A percentile compares a stretch with the other conserved stretches of the same genome.
phyloP scores from a whole-genome alignment of 441 rosid genomes.

The Mallotus japonicus region DNA sequence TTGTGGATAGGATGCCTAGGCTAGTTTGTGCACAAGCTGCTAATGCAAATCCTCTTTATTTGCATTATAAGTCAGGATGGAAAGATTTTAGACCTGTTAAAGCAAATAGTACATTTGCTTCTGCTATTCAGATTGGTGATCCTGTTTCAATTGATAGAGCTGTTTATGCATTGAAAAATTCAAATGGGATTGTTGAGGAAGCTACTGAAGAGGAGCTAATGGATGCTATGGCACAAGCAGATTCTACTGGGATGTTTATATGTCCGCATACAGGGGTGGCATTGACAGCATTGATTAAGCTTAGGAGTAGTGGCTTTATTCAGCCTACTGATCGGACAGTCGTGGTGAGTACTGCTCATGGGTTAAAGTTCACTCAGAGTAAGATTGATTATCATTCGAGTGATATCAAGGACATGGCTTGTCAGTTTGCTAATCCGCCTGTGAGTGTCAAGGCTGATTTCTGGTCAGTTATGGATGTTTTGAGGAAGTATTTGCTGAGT shows the following conservation, averaged over 20 bases:
- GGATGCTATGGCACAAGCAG: slow-evolving; percentile 58
- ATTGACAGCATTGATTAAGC: slow-evolving; percentile 53
- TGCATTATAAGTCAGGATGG: slow-evolving; percentile 53
- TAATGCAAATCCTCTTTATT: slow-evolving; percentile 56
- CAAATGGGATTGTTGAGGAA: slow-evolving; percentile 52
- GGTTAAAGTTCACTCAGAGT: slow-evolving; percentile 58
- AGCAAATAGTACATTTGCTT: slow-evolving; percentile 53
- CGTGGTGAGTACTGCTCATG: slow-evolving; percentile 65
- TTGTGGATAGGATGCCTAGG: slow-evolving; percentile 57
- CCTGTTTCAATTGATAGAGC: slow-evolving; percentile 69
- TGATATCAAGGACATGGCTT: slow-evolving; percentile 47
- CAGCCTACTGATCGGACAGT: slow-evolving; percentile 49
- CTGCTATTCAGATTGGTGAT: slow-evolving; percentile 70
- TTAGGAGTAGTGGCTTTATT: slow-evolving; percentile 52
- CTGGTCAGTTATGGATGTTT: slow-evolving; percentile 63
- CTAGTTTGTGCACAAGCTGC: slow-evolving; percentile 69
- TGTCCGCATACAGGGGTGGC: slow-evolving; percentile 79
- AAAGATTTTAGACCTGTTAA: slow-evolving; percentile 46
- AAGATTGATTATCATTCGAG: slow-evolving; percentile 61
- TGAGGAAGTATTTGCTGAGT: slow-evolving; percentile 47
- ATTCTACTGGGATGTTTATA: slow-evolving; percentile 56
- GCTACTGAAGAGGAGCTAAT: slow-evolving; percentile 59
- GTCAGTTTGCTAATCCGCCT: slow-evolving; percentile 54
- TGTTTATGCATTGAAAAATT: slow-evolving; percentile 48
- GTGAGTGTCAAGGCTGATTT: slow-evolving; percentile 56